Conservation (phyloP, 2,329 filamentous ascomycete genomes). For the Apiospora aurea region DNA sequence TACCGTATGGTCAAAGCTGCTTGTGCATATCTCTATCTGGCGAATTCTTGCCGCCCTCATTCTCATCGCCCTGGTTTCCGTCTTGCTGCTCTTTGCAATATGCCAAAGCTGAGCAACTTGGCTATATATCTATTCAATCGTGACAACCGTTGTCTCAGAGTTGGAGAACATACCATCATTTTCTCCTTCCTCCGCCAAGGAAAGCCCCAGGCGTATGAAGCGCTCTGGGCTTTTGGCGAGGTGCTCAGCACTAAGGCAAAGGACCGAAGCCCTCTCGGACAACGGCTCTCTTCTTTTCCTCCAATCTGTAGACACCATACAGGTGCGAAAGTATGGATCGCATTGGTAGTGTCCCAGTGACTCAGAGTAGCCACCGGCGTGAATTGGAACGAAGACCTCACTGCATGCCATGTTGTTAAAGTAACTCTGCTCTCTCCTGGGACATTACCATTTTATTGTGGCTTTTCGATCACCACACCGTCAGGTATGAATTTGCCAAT, state of each 20-base stretch:
- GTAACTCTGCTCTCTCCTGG: not conserved
- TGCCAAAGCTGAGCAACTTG: too few relatives aligned
- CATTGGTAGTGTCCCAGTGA: not conserved
- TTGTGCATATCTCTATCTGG: too few relatives aligned
- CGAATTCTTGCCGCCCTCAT: too few relatives aligned
- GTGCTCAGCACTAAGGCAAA: not conserved
- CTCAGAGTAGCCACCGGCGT: too few relatives aligned
- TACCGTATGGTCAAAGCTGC: too few relatives aligned
- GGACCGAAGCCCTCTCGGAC: too few relatives aligned
- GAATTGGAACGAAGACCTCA: too few relatives aligned
- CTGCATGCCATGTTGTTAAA: not conserved
- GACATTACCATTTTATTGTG: not conserved
- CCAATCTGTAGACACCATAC: not conserved
- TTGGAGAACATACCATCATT: not conserved
- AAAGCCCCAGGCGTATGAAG: not conserved
- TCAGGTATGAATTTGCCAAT: not conserved
- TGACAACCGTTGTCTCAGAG: not conserved
- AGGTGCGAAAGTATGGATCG: not conserved
- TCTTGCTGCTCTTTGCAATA: too few relatives aligned
- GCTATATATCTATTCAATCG: not conserved
- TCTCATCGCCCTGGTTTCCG: too few relatives aligned
- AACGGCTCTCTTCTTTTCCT: too few relatives aligned
- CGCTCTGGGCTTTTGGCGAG: not conserved
- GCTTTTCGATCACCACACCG: not conserved
- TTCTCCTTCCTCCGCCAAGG: not conserved